Conservation (phyloP, 164 flowering plant species). For the Hamamelis virginiana region DNA sequence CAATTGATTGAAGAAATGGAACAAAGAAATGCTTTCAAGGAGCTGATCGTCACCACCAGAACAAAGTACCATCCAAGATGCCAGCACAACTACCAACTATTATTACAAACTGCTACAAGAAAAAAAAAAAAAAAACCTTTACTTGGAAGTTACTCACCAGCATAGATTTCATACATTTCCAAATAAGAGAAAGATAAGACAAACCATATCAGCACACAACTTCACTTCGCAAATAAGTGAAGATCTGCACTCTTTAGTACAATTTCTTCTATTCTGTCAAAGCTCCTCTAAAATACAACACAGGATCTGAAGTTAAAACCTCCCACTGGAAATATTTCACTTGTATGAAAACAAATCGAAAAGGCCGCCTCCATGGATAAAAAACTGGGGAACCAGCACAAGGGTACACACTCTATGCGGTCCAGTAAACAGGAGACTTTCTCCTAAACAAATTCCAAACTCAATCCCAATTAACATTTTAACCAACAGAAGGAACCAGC, state of each 20-base stretch:
- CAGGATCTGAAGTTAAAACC: neutral
- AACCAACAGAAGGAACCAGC: neutral
- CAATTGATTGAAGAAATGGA: slow-evolving; percentile 5
- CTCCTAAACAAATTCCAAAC: neutral
- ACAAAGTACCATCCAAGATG: neutral
- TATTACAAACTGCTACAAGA: neutral
- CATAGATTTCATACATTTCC: neutral
- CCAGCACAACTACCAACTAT: neutral
- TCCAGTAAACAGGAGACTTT: neutral
- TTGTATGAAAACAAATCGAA: neutral
- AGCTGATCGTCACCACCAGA: neutral
- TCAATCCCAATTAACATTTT: neutral
- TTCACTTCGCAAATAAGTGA: slow-evolving; percentile 2
- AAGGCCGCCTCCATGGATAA: neutral
- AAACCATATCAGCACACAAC: slow-evolving; percentile 24
- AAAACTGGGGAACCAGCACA: too few species aligned
- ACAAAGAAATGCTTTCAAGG: neutral
- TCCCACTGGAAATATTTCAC: neutral
- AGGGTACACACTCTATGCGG: neutral
- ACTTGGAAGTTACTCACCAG: slow-evolving; percentile 24
- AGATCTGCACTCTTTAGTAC: neutral
- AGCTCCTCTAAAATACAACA: neutral
- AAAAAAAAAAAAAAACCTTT: too few species aligned
- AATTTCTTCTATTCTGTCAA: neutral
- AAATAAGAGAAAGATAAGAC: slow-evolving; percentile 22